phyloP scores from a whole-genome alignment of 768 basidiomycete genomes.

The Sarcodon aspratus region DNA sequence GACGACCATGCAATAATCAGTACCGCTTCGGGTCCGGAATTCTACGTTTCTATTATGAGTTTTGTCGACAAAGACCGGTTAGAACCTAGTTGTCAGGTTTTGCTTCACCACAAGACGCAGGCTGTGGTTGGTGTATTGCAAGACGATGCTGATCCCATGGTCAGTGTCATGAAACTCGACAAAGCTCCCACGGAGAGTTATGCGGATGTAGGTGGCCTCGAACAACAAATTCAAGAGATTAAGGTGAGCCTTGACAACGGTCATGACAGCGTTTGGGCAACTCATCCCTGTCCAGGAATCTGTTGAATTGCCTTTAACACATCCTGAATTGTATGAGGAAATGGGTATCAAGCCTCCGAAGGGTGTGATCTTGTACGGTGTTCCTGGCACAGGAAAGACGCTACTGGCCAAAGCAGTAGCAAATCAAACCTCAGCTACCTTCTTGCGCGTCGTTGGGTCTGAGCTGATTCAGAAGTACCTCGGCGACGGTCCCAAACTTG shows the following conservation, averaged over 20 bases:
- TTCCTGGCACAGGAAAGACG: conserved; percentile 97
- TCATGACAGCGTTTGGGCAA: not conserved
- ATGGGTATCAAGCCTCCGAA: conserved; percentile 99
- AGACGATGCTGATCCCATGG: conserved; percentile 92
- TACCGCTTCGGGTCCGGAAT: conserved; percentile 89
- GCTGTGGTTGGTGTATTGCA: conserved; percentile 91
- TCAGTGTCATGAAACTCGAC: conserved; percentile 98
- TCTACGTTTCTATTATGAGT: conserved; percentile 94
- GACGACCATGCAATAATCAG: conserved; percentile 99
- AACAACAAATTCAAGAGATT: conserved; percentile 97
- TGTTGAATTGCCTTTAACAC: conserved; percentile 93
- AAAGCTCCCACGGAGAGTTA: conserved; percentile 99
- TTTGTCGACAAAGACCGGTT: conserved; percentile 97
- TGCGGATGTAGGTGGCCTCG: conserved; percentile 95
- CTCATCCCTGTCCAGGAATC: conserved; percentile 59
- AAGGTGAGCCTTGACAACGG: conserved; percentile 44
- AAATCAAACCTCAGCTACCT: conserved; percentile 96
- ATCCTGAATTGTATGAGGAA: conserved; percentile 97
- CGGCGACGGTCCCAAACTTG: conserved; percentile 96
- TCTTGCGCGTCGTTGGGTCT: conserved; percentile 93
- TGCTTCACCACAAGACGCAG: conserved; percentile 93
- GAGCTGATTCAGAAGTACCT: conserved; percentile 99
- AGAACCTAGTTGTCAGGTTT: conserved; percentile 91
- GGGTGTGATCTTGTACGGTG: conserved; percentile 97
- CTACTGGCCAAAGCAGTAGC: conserved; percentile 96